Percentiles rank a stretch among this genome's conserved stretches.
Evolutionary conservation across 176 grass and related monocot species (phyloP).

Genomic region (Poa pratensis): DNA sequence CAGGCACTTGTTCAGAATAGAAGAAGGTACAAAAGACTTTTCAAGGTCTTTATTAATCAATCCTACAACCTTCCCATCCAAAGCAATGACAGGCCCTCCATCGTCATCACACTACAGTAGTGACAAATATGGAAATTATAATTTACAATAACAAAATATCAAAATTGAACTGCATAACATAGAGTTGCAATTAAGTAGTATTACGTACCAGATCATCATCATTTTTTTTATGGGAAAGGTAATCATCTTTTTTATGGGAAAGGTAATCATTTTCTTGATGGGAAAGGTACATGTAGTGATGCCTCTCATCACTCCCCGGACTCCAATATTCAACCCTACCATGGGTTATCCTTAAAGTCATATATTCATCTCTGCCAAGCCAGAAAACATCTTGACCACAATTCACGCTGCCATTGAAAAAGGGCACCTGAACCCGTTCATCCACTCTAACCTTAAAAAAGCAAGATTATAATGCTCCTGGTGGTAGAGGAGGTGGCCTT

Average conservation of each 20-base stretch:
- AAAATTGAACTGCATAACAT: not conserved
- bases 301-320: not conserved
- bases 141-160: not conserved
- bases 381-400: constrained; percentile 8
- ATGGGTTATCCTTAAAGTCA: not conserved
- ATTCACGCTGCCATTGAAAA: not conserved
- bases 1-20: not conserved
- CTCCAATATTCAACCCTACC: not conserved
- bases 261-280: too few relatives aligned
- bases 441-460: not conserved
- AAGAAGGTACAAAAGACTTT: not conserved
- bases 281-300: constrained; percentile 14
- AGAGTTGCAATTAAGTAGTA: not conserved
- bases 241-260: not conserved
- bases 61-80: not conserved
- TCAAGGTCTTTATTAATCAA: not conserved
- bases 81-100: constrained; percentile 15
- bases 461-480: constrained; percentile 33
- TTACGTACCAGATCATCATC: not conserved
- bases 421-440: not conserved
- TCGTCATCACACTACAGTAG: not conserved
- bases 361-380: not conserved
- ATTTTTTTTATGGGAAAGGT: not conserved
- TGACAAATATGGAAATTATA: not conserved
- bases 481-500: not conserved